Base-by-base conservation (phyloP, 306 rosid genomes). In the Castanea mollissima region DNA sequence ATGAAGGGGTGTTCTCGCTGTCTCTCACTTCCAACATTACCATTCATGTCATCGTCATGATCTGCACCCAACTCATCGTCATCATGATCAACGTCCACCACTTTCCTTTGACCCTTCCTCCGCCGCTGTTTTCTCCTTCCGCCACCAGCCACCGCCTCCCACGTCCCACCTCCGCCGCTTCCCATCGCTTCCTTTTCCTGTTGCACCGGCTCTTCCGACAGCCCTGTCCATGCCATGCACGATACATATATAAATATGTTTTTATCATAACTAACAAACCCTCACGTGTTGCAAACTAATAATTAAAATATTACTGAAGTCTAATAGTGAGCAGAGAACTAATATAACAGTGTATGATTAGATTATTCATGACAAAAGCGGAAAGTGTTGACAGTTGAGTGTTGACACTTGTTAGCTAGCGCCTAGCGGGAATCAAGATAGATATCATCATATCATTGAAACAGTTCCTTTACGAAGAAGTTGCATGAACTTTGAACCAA, bases 191-290 rank as follows among this genome's bases (percentile, higher is more conserved):
- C 97, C 74, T 84, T 89, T 55, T 92, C 96, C 55, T 89, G 89
- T 49, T 93, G 97, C 94, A 86, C 97, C 16, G 89, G 96, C 83
- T 95, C 99, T 89, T 95, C 99, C 67, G 99, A 95, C 13, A 95
- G 80, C 34, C 98, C 99, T 94, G 79, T 14, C 14, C 52, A 67
- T 8, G 12, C 21, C 71, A 16, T 64, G 72, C 52, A 68, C 8
- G 69, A 60, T 13, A 60, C 13, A 32, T 34, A 15, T 1, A 49
- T 49, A 49, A 49, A 10, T 49, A 9, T 49, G 15, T 2, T 49
- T 49, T 49, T 1, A 49, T 12, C 1, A 49, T 12, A 12, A 3
- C 54, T 12, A 49, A 49, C 3, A 49, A 49, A 49, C 54, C 54
- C 54, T 12, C 54, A 49, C 54, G 54, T 49, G 14, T 49, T 49